These are phyloP conservation scores for Eucalyptus decipiens DNA, from an alignment of 345 rosid genomes.

Conservation along the genomic window DNA sequence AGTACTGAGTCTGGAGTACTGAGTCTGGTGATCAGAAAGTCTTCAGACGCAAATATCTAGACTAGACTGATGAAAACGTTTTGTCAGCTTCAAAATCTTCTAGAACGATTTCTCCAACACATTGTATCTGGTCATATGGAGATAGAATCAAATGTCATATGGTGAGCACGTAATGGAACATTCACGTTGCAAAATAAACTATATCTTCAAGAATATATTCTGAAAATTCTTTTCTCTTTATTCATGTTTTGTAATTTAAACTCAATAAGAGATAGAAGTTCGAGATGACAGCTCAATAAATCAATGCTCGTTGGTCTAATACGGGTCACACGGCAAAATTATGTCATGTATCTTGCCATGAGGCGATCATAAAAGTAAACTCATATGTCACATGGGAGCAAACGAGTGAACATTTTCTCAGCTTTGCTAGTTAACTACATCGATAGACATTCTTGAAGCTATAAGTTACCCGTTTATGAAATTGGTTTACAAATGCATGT, in stretches of 20 bases:
- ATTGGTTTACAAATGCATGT: no score
- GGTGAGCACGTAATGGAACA: not conserved
- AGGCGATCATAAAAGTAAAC: not conserved
- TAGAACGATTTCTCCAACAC: no score
- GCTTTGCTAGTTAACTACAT: not conserved
- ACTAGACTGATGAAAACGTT: no score
- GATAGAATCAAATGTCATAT: not conserved
- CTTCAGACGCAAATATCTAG: no score
- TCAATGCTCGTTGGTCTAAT: not conserved
- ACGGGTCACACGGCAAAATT: not conserved
- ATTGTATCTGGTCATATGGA: not conserved
- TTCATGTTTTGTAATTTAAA: not conserved
- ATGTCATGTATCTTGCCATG: not conserved
- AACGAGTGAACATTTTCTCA: not conserved
- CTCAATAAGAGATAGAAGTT: not conserved
- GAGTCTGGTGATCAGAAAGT: no score
- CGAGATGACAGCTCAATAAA: not conserved
- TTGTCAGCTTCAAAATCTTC: no score
- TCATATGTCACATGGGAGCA: not conserved
- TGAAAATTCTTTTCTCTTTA: not conserved
- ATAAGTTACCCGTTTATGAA: no score
- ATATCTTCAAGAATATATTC: not conserved
- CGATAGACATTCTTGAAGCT: no score
- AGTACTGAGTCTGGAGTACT: no score
- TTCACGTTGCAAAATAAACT: not conserved